Base-by-base conservation (phyloP, 2,329 filamentous ascomycete species). In the Thielaviopsis euricoi region DNA sequence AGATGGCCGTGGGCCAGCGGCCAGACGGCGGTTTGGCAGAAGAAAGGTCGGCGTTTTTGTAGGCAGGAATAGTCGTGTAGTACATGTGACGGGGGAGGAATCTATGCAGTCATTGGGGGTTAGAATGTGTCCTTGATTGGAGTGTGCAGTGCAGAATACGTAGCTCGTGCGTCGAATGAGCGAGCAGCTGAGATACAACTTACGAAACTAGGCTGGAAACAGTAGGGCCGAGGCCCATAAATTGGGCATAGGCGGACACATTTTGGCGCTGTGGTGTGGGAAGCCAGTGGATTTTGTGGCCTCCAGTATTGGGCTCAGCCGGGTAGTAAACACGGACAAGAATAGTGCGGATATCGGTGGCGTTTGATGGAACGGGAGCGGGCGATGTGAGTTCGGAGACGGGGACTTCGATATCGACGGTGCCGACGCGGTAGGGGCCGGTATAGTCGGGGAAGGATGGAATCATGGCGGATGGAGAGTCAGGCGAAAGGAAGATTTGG, bases 261-360 rank as follows among this genome's bases (percentile, higher is more conserved):
- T 88, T 85, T 48, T 82, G 81, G 53, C 85, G 73, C 68, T 94
- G 88, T 0, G 89, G 88, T 9, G 78, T 76, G 0, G 87, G 87
- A 56, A 94, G 76, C 88, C 89, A 95, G 64, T 77, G 79, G 58
- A 89, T 84, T 21, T 60, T 60, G 10, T 74, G 75, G 64, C 80
- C 80, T 64, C 79, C 75, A 17, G 58, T 73, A 19, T 74, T 73
- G 4, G 74, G 67, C 1, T 73, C 71, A 22, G 84, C 83, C 0
- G 89, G 89, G 67, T 94, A 94, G 71, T 87, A 95, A 59, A 94
- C 76, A 62, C 89, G 81, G 68, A 88, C 93, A 58, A 86, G 83
- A 25, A 94, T 75, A 0, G 89, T 95, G 21, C 81, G 74, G 52
- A 90, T 81, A 51, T 75, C 73, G 58, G 71, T 69, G 5, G 80